Conservation (phyloP, 2,329 filamentous ascomycete species). For the Trichoderma pleuroti region DNA sequence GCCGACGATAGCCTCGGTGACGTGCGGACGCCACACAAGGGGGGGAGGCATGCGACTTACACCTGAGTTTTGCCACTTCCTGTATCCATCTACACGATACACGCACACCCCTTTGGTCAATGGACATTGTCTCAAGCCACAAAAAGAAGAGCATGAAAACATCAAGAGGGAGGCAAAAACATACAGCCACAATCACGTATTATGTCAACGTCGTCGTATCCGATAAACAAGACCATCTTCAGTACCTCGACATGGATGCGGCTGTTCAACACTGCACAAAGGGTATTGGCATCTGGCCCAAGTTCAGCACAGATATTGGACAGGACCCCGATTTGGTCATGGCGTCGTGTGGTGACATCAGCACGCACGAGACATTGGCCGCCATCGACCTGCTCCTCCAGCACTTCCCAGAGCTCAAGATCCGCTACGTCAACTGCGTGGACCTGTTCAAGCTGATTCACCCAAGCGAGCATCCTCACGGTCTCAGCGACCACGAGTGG, state of each 20-base stretch:
- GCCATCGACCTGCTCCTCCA: slow-evolving; percentile 71
- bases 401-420: slow-evolving; percentile 67
- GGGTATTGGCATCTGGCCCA: slow-evolving; percentile 74
- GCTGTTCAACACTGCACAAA: slow-evolving; percentile 75
- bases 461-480: slow-evolving; percentile 67
- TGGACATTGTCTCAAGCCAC: background rate
- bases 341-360: slow-evolving; percentile 71
- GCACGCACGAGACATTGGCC: slow-evolving; percentile 70
- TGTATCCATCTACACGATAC: slow-evolving; percentile 67
- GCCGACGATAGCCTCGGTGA: background rate
- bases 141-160: too few species aligned
- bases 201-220: slow-evolving; percentile 80
- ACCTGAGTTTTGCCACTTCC: slow-evolving; percentile 76
- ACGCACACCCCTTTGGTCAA: background rate
- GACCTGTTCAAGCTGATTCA: slow-evolving; percentile 79
- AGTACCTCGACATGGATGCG: slow-evolving; percentile 70
- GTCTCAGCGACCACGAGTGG: slow-evolving; percentile 65
- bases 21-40: background rate
- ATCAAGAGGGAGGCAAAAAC: slow-evolving; percentile 24
- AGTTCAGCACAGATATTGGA: slow-evolving; percentile 68
- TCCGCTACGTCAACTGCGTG: slow-evolving; percentile 76
- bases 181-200: slow-evolving; percentile 70
- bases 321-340: slow-evolving; percentile 71
- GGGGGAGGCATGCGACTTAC: slow-evolving; percentile 42
- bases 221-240: slow-evolving; percentile 75